Base-by-base conservation (phyloP, 441 rosid species). In the Mallotus japonicus region DNA sequence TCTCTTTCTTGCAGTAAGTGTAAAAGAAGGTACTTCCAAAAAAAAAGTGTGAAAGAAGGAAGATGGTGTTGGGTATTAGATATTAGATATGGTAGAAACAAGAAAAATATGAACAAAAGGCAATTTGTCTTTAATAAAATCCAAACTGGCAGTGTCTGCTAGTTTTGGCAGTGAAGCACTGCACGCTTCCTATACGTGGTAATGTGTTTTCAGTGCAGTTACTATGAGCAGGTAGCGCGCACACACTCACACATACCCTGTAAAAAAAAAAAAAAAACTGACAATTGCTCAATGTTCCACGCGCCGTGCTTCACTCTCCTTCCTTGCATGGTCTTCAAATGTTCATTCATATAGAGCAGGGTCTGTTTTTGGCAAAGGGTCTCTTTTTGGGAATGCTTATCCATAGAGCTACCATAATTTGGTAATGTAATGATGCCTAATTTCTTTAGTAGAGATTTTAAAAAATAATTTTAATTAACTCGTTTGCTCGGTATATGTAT, bases 111-210 rank as follows among this genome's bases (percentile, higher is more conserved):
- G 42, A 15, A 62, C 5, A 20, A 34, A 17, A 37, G 34, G 34
- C 53, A 56, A 51, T 56, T 69, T 37, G 63, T 22, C 40, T 7
- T 10, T 10, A 28, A 60, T 28, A 14, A 59, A 15, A 28, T 47
- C 65, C 59, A 59, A 59, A 22, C 24, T 59, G 73, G 73, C 65
- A 8, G 73, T 44, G 65, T n/a, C 34, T 59, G 67, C 49, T 7
- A 3, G 9, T 6, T 60, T 32, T 71, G 47, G 59, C 28, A 71
- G 28, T 28, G 12, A 71, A 61, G 49, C 49, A 49, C 67, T 24
- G 16, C 59, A 49, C 53, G 42, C 53, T 13, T 10, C 2, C 19
- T 69, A 19, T 40, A 57, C 72, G 63, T 56, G 54, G 54, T 20
- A 10, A 42, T 19, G 20, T 19, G 40, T 68, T 55, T n/a, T 22